A percentile compares a stretch with the other conserved stretches of the same genome.
Conservation (phyloP, 345 rosid species). For the Citrus australasica region DNA sequence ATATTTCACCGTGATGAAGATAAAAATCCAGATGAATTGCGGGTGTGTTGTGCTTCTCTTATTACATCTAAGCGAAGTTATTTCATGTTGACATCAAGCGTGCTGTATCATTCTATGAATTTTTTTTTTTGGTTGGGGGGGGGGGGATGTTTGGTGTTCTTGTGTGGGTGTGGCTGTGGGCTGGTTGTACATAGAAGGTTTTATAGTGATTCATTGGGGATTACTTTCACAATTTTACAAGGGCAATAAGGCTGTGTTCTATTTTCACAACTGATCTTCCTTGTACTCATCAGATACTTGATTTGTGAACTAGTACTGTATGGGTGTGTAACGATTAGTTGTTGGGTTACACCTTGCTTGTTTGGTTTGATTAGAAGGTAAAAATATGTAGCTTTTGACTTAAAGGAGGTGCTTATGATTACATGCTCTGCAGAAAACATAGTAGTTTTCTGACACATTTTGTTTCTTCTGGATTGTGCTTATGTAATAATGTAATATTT, state of each 20-base stretch:
- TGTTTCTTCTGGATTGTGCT: not conserved
- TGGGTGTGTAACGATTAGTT: not conserved
- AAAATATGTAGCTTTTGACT: not conserved
- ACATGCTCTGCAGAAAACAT: not conserved
- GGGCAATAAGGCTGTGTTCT: too few species aligned
- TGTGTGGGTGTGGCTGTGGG: not conserved
- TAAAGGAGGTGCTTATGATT: not conserved
- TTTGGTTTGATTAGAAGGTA: too few species aligned
- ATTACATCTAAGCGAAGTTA: not conserved
- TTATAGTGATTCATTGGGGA: not conserved
- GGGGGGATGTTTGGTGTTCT: too few species aligned
- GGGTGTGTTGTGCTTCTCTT: constrained; percentile 42
- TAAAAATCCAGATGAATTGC: constrained; percentile 64
- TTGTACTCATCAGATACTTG: not conserved
- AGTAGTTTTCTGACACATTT: not conserved
- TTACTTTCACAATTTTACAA: not conserved
- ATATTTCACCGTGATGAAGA: constrained; percentile 87
- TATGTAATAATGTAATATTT: not conserved
- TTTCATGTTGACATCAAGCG: not conserved
- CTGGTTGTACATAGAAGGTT: not conserved
- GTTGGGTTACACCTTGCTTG: not conserved
- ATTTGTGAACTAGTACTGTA: not conserved
- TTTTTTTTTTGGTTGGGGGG: too few species aligned
- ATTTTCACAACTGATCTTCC: not conserved
- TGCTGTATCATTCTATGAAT: not conserved